Percentiles rank a stretch among this genome's conserved stretches.
Evolutionary conservation across 768 basidiomycete species (phyloP).

Genomic region (Trametes villosa): DNA sequence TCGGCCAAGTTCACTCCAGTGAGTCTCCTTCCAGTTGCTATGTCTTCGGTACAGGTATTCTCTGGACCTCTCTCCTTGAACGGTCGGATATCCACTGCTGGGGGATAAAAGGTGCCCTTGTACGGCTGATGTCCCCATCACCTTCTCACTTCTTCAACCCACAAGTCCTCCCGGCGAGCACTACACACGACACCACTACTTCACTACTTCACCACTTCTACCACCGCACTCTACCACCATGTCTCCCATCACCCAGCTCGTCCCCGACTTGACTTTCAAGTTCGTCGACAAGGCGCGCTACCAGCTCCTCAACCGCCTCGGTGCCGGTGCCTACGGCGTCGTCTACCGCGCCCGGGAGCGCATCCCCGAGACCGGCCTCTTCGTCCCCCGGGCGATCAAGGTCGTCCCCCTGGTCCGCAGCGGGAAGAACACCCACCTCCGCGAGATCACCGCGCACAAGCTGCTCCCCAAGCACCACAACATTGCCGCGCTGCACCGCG

Average conservation of each 20-base stretch:
- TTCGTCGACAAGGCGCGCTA: constrained; percentile 79
- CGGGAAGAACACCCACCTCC: constrained; percentile 44
- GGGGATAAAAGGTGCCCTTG: background rate
- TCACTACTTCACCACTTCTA: too few species aligned
- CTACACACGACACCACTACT: too few species aligned
- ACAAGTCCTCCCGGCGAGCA: constrained; percentile 12
- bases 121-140: too few species aligned
- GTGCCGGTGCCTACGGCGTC: constrained; percentile 91
- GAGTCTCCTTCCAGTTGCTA: too few species aligned
- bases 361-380: background rate
- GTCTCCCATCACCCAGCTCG: constrained; percentile 2
- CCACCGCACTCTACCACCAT: constrained; percentile 9
- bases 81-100: background rate
- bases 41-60: too few species aligned
- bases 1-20: too few species aligned
- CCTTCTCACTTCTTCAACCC: background rate
- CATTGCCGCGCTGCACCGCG: constrained; percentile 70
- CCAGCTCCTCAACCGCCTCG: constrained; percentile 82
- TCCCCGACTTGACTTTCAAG: constrained; percentile 24
- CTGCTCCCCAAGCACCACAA: constrained; percentile 58
- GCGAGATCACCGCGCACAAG: constrained; percentile 69
- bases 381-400: constrained; percentile 26
- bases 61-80: too few species aligned
- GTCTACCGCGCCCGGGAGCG: constrained; percentile 83
- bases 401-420: constrained; percentile 15